Evolutionary conservation across 768 basidiomycete genomes (phyloP).

Genomic region (Podaxis mareebaensis): DNA sequence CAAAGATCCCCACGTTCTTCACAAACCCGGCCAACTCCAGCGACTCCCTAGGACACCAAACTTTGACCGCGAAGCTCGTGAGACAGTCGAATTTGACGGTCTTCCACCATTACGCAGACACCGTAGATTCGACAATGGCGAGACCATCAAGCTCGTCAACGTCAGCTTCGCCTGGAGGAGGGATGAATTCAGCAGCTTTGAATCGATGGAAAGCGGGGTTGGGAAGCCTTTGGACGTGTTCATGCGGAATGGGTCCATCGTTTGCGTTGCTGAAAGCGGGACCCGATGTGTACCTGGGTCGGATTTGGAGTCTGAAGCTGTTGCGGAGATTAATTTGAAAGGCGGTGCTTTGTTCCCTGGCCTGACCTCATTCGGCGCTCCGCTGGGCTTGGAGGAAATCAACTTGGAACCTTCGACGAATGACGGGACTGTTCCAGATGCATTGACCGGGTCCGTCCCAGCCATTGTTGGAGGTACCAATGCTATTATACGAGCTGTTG

Average conservation of each 20-base stretch:
- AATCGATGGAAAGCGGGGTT: conserved; percentile 24
- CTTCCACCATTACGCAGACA: conserved; percentile 60
- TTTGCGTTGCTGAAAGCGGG: conserved; percentile 35
- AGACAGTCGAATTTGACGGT: conserved; percentile 62
- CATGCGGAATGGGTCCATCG: conserved; percentile 53
- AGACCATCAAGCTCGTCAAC: conserved; percentile 54
- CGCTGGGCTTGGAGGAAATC: conserved; percentile 73
- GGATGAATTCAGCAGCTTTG: conserved; percentile 17
- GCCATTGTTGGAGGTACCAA: conserved; percentile 41
- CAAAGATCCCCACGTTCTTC: conserved; percentile 29
- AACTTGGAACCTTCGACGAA: conserved; percentile 59
- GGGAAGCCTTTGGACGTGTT: conserved; percentile 37
- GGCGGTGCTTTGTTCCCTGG: conserved; percentile 67
- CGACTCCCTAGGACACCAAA: conserved; percentile 51
- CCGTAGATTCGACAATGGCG: conserved; percentile 17
- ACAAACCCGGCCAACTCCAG: conserved; percentile 54
- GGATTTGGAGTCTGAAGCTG: conserved; percentile 6
- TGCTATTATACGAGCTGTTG: conserved; percentile 59
- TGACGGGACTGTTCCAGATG: conserved; percentile 63
- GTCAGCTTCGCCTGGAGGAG: conserved; percentile 42
- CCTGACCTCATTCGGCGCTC: conserved; percentile 61
- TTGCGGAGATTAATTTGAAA: conserved; percentile 49
- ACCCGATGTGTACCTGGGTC: not conserved
- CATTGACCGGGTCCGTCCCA: conserved; percentile 40
- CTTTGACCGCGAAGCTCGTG: conserved; percentile 60